phyloP scores from a whole-genome alignment of 2,329 filamentous ascomycete genomes.

The Leptosphaerulina australis region DNA sequence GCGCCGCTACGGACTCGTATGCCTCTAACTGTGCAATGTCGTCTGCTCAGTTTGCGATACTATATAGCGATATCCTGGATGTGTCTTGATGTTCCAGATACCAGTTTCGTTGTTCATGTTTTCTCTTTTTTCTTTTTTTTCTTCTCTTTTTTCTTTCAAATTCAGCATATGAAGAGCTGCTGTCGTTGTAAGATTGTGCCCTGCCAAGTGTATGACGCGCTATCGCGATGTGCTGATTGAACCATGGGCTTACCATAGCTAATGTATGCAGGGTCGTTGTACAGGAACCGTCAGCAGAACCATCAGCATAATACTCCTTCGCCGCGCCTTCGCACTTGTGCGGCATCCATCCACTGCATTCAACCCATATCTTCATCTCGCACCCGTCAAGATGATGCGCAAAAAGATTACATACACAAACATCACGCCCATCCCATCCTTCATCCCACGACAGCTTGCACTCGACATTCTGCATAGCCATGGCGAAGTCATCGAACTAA shows the following conservation, averaged over 20 bases:
- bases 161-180: neutral
- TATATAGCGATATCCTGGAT: too few species aligned
- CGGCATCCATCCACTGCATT: neutral
- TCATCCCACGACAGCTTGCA: constrained; percentile 73
- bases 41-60: too few species aligned
- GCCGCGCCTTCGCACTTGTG: constrained; percentile 6
- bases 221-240: constrained; percentile 9
- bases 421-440: constrained; percentile 71
- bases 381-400: constrained; percentile 44
- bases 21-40: too few species aligned
- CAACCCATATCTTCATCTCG: neutral
- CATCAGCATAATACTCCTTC: constrained; percentile 10
- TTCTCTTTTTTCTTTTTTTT: too few species aligned
- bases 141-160: too few species aligned
- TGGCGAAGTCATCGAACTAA: constrained; percentile 72
- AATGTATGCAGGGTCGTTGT: constrained; percentile 6
- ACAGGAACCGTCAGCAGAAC: constrained; percentile 16
- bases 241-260: constrained; percentile 12
- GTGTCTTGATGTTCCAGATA: too few species aligned
- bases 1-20: too few species aligned
- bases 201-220: constrained; percentile 16
- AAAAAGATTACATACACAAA: constrained; percentile 71
- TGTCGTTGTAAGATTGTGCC: neutral
- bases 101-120: too few species aligned
- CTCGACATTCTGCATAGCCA: constrained; percentile 75